Conservation (phyloP, 305 asterid species). For the Fraxinus baroniana region DNA sequence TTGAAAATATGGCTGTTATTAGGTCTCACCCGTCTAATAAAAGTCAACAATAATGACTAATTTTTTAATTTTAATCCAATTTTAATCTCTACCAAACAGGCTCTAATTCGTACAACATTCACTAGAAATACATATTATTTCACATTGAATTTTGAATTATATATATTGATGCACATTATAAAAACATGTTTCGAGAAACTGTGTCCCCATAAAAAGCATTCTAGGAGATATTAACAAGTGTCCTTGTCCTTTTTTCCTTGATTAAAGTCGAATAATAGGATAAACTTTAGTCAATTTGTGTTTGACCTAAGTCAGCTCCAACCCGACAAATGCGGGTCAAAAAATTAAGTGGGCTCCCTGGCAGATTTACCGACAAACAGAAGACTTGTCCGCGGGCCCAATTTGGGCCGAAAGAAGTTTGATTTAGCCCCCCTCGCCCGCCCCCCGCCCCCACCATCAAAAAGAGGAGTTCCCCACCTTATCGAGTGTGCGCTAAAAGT, state of each 20-base stretch:
- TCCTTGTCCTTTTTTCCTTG: conserved; percentile 18
- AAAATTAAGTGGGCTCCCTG: conserved; percentile 40
- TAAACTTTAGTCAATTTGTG: conserved; percentile 20
- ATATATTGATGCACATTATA: not conserved
- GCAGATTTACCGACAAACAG: conserved; percentile 47
- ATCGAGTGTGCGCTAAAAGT: too few species aligned
- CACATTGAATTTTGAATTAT: too few species aligned
- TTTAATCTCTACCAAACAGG: too few species aligned
- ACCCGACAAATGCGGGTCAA: conserved; percentile 38
- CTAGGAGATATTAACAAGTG: conserved; percentile 24
- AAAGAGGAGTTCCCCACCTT: too few species aligned
- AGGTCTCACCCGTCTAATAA: too few species aligned
- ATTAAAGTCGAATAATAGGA: not conserved
- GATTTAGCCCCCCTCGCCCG: not conserved
- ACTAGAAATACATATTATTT: too few species aligned
- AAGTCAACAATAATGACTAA: too few species aligned
- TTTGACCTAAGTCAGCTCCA: conserved; percentile 33
- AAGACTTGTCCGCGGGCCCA: conserved; percentile 33
- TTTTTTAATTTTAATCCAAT: too few species aligned
- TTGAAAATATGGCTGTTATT: too few species aligned
- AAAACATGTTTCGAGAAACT: too few species aligned
- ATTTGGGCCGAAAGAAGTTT: conserved; percentile 18
- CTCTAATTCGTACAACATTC: too few species aligned
- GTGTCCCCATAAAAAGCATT: not conserved
- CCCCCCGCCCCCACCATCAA: too few species aligned